Conservation (phyloP, 352 stramenopile species). For the Aphanomyces euteiches region DNA sequence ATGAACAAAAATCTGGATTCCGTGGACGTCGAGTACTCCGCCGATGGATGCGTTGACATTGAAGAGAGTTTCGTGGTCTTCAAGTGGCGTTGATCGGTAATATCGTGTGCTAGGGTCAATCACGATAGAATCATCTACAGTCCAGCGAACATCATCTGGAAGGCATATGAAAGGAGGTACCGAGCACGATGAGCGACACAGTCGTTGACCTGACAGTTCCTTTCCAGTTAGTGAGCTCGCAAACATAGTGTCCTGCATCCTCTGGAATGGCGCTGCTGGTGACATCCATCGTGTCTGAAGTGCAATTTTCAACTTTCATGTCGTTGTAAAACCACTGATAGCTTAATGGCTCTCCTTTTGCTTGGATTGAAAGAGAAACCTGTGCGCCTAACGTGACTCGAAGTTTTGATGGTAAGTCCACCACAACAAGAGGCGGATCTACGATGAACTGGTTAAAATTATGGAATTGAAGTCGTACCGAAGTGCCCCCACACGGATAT, state of each 20-base stretch:
- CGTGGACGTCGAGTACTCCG: slow-evolving; percentile 36
- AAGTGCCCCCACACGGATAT: slow-evolving; percentile 65
- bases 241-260: slow-evolving; percentile 59
- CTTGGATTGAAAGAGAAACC: slow-evolving; percentile 45
- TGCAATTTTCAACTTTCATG: slow-evolving; percentile 39
- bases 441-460: background rate
- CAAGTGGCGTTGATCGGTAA: slow-evolving; percentile 11
- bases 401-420: slow-evolving; percentile 42
- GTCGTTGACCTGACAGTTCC: slow-evolving; percentile 36
- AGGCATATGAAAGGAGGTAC: background rate
- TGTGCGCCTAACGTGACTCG: slow-evolving; percentile 48
- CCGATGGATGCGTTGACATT: slow-evolving; percentile 43
- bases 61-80: slow-evolving; percentile 32
- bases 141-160: background rate
- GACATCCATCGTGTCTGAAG: slow-evolving; percentile 47
- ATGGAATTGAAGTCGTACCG: slow-evolving; percentile 31
- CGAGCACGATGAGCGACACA: slow-evolving; percentile 45
- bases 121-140: slow-evolving; percentile 27
- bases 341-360: slow-evolving; percentile 57
- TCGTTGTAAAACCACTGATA: slow-evolving; percentile 63
- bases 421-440: slow-evolving; percentile 45
- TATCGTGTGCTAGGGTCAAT: slow-evolving; percentile 27
- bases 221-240: slow-evolving; percentile 54
- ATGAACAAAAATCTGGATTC: slow-evolving; percentile 46
- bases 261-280: slow-evolving; percentile 50